These are phyloP conservation scores for Thielaviopsis musarum DNA, from an alignment of 2,329 filamentous ascomycete species.

Conservation along the genomic window DNA sequence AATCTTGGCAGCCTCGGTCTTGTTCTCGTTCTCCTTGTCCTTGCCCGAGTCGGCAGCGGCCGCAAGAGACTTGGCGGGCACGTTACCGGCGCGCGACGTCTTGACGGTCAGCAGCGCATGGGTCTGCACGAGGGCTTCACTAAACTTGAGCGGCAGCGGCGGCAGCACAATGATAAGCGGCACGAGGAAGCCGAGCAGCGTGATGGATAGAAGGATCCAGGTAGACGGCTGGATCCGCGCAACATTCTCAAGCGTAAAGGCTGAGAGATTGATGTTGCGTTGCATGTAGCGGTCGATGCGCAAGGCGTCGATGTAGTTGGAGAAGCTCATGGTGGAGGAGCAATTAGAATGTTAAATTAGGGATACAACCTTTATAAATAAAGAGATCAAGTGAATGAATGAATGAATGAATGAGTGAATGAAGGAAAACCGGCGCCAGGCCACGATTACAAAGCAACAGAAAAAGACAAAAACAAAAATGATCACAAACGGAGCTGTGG, in stretches of 20 bases:
- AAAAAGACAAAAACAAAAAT: not conserved
- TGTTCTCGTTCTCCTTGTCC: constrained; percentile 15
- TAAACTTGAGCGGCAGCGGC: constrained; percentile 33
- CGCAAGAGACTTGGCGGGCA: not conserved
- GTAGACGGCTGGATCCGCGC: constrained; percentile 18
- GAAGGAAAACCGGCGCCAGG: not conserved
- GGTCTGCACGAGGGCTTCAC: constrained; percentile 37
- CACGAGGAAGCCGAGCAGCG: constrained; percentile 32
- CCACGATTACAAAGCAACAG: not conserved
- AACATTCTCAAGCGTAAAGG: constrained; percentile 12
- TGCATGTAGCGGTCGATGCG: constrained; percentile 9
- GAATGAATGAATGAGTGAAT: not conserved
- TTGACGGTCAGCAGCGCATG: constrained; percentile 27
- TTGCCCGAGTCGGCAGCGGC: not conserved
- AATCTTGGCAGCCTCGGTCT: constrained; percentile 28
- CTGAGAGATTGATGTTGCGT: constrained; percentile 3
- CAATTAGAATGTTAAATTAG: not conserved
- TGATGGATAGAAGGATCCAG: constrained; percentile 26
- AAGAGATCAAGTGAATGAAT: not conserved
- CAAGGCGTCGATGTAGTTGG: constrained; percentile 3
- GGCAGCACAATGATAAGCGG: constrained; percentile 39
- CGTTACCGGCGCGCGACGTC: constrained; percentile 9
- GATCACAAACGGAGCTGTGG: not conserved
- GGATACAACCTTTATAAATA: too few relatives aligned
- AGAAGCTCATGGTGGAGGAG: not conserved